Evolutionary conservation across 768 basidiomycete genomes (phyloP).

Genomic region (Trametes cinnabarina): DNA sequence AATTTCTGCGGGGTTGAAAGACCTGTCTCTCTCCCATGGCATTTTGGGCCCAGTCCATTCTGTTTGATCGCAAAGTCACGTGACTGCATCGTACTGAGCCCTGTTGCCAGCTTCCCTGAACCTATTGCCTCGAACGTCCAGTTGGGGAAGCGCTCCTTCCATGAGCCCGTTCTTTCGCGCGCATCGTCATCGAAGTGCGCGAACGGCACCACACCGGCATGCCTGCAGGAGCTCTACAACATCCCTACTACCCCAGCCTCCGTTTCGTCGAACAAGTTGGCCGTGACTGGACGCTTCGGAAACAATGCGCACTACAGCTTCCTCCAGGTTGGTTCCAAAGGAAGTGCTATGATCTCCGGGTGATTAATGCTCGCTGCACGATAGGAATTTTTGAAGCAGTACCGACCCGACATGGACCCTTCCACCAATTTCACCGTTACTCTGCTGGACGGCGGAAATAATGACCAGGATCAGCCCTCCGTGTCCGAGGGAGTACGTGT

Average conservation of each 20-base stretch:
- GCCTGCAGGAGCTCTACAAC: conserved; percentile 32
- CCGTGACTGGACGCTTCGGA: conserved; percentile 31
- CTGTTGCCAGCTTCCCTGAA: background rate
- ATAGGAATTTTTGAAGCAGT: conserved; percentile 47
- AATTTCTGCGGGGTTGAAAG: too few relatives aligned
- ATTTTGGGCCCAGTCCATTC: too few relatives aligned
- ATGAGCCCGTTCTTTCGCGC: background rate
- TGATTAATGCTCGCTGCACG: conserved; percentile 28
- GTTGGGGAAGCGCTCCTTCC: conserved; percentile 26
- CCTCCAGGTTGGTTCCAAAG: background rate
- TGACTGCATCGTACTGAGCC: background rate
- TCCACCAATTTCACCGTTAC: conserved; percentile 20
- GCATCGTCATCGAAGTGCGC: conserved; percentile 22
- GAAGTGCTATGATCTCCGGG: too few relatives aligned
- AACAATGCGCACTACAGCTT: conserved; percentile 27
- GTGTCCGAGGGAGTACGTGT: conserved; percentile 58
- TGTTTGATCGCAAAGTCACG: background rate
- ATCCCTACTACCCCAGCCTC: conserved; percentile 20
- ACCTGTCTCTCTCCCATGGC: too few relatives aligned
- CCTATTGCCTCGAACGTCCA: background rate
- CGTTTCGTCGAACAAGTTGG: conserved; percentile 26
- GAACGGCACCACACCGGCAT: conserved; percentile 26
- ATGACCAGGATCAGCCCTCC: conserved; percentile 44
- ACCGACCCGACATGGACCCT: conserved; percentile 15
- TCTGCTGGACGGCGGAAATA: conserved; percentile 52